A percentile compares a stretch with the other conserved stretches of the same genome.
These are phyloP conservation scores for Coniella vitis DNA, from an alignment of 2,329 filamentous ascomycete genomes.

Conservation along the genomic window DNA sequence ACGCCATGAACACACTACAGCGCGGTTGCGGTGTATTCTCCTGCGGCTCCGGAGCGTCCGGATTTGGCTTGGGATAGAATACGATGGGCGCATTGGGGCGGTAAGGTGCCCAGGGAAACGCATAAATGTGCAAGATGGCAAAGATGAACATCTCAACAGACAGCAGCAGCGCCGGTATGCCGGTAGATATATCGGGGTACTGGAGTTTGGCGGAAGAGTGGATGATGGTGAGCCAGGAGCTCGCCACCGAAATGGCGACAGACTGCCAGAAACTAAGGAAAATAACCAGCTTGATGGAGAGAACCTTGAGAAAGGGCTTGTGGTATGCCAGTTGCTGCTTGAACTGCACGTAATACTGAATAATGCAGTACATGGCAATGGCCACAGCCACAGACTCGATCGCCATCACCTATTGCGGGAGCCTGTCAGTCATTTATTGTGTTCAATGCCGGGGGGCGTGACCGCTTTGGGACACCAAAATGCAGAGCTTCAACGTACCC, in stretches of 20 bases:
- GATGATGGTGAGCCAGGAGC: conserved; percentile 52
- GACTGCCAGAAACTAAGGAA: conserved; percentile 88
- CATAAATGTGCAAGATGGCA: conserved; percentile 70
- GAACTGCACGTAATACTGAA: conserved; percentile 81
- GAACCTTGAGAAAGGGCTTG: conserved; percentile 69
- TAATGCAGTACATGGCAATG: conserved; percentile 81
- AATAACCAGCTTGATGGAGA: conserved; percentile 85
- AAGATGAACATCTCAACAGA: conserved; percentile 84
- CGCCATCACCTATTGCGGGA: conserved; percentile 44
- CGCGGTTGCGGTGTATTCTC: conserved; percentile 44
- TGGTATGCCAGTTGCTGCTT: conserved; percentile 61
- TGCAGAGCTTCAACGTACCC: conserved; percentile 45
- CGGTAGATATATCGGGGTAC: conserved; percentile 72
- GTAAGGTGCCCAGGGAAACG: conserved; percentile 74
- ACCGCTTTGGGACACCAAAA: too few relatives aligned
- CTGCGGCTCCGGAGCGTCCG: conserved; percentile 31
- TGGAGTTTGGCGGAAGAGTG: conserved; percentile 54
- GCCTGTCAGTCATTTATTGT: background rate
- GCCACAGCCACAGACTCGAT: conserved; percentile 68
- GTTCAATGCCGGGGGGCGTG: too few relatives aligned
- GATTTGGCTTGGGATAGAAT: conserved; percentile 41
- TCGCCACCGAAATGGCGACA: conserved; percentile 43
- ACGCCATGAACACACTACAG: conserved; percentile 57
- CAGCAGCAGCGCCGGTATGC: conserved; percentile 69
- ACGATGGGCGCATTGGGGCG: conserved; percentile 34